Evolutionary conservation across 2,329 filamentous ascomycete genomes (phyloP), one percentile per base, ranked within the genome.

Genomic region (Aspergillus sp.): DNA sequence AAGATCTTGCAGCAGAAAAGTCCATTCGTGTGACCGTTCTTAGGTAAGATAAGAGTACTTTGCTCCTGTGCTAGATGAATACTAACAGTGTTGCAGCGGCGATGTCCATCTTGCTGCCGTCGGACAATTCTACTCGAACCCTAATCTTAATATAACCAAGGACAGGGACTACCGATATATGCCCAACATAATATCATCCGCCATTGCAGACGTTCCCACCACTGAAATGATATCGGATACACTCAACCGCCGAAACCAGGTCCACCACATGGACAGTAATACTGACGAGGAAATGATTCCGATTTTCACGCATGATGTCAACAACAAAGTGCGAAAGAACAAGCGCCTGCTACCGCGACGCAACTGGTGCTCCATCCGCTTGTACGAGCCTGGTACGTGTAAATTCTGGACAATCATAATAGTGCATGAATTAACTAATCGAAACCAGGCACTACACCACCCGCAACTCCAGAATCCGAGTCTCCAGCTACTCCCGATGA

Each of bases 271-370:
- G 48, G 84, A 88, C 66, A 72, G 76, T 0, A 81, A 93, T 55
- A 99, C 95, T 0, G 91, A 98, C 56, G 95, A 99, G 74, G 87
- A 91, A 73, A 96, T 99, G 90, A 95, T 98, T 43, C 91, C 93
- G 0, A 86, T 99, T 60, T 99, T 99, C 72, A 85, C 83, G 1
- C 86, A 91, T 56, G 95, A 96, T 63, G 91, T 97, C 1, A 92
- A 97, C 67, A 90, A 91, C 41, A 96, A 91, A 73, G 82, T 87
- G 18, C 85, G 95, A 60, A 98, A 96, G 75, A 99, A 99, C 73
- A 96, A 91, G 68, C 87, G 88, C 59, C 80, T 99, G 2, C 80
- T 98, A 9, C 93, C 93, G 18, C 89, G 95, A 58, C 85, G 95
- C 32, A 99, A 99, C 72, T 99, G 93, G 90, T 98, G 93, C 72